phyloP scores from a whole-genome alignment of 2,329 filamentous ascomycete genomes.

The Scorias spongiosa region DNA sequence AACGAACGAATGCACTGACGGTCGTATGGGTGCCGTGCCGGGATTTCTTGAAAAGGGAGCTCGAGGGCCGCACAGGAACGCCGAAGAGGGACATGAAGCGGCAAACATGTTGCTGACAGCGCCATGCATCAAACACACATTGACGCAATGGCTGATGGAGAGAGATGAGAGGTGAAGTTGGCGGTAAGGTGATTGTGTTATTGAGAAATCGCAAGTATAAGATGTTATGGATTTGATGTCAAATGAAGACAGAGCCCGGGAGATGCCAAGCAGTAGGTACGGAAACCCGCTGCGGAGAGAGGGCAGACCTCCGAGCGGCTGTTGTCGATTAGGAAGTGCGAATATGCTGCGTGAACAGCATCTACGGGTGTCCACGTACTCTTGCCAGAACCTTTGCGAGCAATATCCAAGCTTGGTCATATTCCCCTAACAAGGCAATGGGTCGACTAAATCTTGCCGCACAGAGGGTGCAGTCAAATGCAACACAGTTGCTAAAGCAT shows the following conservation, averaged over 20 bases:
- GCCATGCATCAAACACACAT: neutral
- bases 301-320: neutral
- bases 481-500: conserved; percentile 33
- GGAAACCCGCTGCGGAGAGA: neutral
- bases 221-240: too few relatives aligned
- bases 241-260: neutral
- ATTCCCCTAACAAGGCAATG: conserved; percentile 21
- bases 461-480: conserved; percentile 37
- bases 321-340: neutral
- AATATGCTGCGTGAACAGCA: neutral
- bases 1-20: too few relatives aligned
- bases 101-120: conserved; percentile 39
- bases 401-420: too few relatives aligned
- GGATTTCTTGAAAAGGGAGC: neutral
- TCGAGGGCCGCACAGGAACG: conserved; percentile 34
- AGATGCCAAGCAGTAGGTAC: neutral
- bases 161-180: neutral
- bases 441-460: conserved; percentile 37
- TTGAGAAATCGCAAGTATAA: too few relatives aligned
- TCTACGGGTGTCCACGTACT: too few relatives aligned
- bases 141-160: neutral
- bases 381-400: too few relatives aligned
- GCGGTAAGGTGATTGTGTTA: too few relatives aligned
- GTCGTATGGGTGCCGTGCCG: neutral
- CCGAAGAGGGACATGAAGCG: conserved; percentile 49